Evolutionary conservation across 1,284 basidiomycete species (phyloP).

Genomic region (Moniliella sp.): DNA sequence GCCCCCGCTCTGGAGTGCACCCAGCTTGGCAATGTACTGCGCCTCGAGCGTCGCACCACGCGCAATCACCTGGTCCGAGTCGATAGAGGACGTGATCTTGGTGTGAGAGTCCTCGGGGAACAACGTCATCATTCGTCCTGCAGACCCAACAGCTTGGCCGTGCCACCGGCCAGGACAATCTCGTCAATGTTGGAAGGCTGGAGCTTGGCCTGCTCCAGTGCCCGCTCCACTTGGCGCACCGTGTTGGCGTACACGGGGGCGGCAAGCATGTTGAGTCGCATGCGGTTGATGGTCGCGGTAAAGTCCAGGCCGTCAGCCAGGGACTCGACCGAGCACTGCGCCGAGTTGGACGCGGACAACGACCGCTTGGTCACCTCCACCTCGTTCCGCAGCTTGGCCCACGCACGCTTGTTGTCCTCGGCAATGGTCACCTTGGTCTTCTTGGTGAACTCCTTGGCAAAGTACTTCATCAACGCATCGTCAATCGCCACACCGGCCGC

Average conservation of each 20-base stretch:
- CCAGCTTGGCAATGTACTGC: slow-evolving; percentile 22
- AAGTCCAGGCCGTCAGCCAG: slow-evolving; percentile 85
- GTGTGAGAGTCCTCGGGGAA: slow-evolving; percentile 50
- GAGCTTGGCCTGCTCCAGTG: slow-evolving; percentile 45
- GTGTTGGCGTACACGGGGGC: slow-evolving; percentile 53
- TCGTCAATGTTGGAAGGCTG: slow-evolving; percentile 69
- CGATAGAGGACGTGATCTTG: slow-evolving; percentile 43
- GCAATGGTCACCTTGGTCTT: slow-evolving; percentile 63
- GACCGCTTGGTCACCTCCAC: slow-evolving; percentile 88
- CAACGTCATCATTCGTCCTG: slow-evolving; percentile 49
- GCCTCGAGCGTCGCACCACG: slow-evolving; percentile 74
- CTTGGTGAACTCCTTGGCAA: slow-evolving; percentile 88
- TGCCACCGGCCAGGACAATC: slow-evolving; percentile 70
- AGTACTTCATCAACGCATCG: slow-evolving; percentile 64
- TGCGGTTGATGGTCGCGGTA: slow-evolving; percentile 71
- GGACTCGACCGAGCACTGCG: slow-evolving; percentile 72
- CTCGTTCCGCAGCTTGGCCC: slow-evolving; percentile 74
- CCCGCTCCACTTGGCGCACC: slow-evolving; percentile 43
- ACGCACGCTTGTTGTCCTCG: slow-evolving; percentile 47
- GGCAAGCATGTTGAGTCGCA: slow-evolving; percentile 76
- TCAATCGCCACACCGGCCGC: slow-evolving; percentile 51
- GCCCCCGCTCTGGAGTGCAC: slow-evolving; percentile 11
- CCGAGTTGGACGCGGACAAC: slow-evolving; percentile 63
- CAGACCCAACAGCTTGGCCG: slow-evolving; percentile 65
- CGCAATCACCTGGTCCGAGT: slow-evolving; percentile 72